Evolutionary conservation across 1,284 basidiomycete species (phyloP).

Genomic region (Heterobasidion parviporum): DNA sequence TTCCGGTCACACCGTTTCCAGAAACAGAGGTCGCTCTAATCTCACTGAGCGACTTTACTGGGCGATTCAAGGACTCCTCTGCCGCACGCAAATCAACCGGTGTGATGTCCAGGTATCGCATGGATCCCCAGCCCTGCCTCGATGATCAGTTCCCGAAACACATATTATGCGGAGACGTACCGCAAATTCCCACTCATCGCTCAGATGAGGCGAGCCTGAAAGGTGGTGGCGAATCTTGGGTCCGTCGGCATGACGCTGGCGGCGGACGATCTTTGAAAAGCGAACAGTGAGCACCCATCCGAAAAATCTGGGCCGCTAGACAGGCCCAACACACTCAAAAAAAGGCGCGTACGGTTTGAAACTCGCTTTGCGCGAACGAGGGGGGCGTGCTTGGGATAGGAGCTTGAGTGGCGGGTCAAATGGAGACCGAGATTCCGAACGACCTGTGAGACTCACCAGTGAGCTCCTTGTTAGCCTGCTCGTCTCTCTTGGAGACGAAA

Average conservation of each 20-base stretch:
- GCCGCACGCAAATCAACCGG: neutral
- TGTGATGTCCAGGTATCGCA: conserved; percentile 11
- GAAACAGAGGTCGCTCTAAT: conserved; percentile 32
- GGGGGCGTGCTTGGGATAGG: neutral
- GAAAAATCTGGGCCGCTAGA: neutral
- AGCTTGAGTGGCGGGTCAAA: too few relatives aligned
- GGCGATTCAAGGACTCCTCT: conserved; percentile 2
- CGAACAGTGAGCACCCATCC: neutral
- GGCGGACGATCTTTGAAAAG: conserved; percentile 10
- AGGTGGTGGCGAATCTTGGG: conserved; percentile 10
- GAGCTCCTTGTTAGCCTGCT: too few relatives aligned
- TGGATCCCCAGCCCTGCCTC: conserved; percentile 12
- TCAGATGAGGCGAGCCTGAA: conserved; percentile 6
- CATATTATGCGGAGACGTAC: neutral
- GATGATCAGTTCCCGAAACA: neutral
- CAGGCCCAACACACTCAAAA: neutral
- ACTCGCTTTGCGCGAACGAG: conserved; percentile 14
- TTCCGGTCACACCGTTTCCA: conserved; percentile 61
- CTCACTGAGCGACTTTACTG: conserved; percentile 6
- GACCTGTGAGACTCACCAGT: too few relatives aligned
- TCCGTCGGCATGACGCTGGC: conserved; percentile 9
- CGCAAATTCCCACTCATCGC: conserved; percentile 11
- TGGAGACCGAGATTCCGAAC: too few relatives aligned
- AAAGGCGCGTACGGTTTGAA: conserved; percentile 8
- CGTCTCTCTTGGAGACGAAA: too few relatives aligned